Evolutionary conservation across 106 monocot genomes (phyloP).

Genomic region (Dactylorhiza incarnata): DNA sequence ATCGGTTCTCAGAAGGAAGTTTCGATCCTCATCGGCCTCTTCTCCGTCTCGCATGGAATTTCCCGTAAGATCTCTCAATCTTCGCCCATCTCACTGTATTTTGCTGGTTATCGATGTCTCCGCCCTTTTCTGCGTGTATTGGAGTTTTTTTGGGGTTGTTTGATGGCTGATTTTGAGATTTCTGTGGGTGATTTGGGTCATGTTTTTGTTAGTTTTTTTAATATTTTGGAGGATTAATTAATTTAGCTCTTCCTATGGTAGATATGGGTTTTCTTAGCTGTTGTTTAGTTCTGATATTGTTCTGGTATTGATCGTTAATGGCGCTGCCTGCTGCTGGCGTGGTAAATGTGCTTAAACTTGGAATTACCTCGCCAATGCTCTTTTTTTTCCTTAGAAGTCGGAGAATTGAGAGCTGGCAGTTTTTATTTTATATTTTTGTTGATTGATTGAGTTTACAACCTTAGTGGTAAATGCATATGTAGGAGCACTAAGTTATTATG

Average conservation of each 20-base stretch:
- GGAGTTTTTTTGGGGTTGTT: background rate
- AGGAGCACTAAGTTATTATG: too few relatives aligned
- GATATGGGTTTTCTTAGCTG: background rate
- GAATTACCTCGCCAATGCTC: too few relatives aligned
- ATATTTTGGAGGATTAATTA: background rate
- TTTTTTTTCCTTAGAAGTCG: too few relatives aligned
- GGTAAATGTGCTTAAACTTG: background rate
- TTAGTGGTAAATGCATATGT: too few relatives aligned
- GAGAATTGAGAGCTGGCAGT: too few relatives aligned
- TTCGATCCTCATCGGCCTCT: background rate
- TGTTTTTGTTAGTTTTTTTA: background rate
- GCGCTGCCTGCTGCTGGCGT: background rate
- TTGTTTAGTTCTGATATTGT: background rate
- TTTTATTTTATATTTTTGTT: too few relatives aligned
- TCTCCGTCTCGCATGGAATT: background rate
- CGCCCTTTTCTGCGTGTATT: too few relatives aligned
- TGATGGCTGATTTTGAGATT: background rate
- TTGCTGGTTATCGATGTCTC: background rate
- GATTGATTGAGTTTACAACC: too few relatives aligned
- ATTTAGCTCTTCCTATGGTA: background rate
- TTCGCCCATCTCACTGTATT: background rate
- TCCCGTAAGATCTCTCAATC: background rate
- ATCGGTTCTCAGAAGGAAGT: background rate
- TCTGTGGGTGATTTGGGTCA: background rate
- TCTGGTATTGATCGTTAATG: background rate